A percentile compares a stretch with the other conserved stretches of the same genome.
phyloP scores from a whole-genome alignment of 108 stramenopile genomes.

The Cyclostephanos tholiformis region DNA sequence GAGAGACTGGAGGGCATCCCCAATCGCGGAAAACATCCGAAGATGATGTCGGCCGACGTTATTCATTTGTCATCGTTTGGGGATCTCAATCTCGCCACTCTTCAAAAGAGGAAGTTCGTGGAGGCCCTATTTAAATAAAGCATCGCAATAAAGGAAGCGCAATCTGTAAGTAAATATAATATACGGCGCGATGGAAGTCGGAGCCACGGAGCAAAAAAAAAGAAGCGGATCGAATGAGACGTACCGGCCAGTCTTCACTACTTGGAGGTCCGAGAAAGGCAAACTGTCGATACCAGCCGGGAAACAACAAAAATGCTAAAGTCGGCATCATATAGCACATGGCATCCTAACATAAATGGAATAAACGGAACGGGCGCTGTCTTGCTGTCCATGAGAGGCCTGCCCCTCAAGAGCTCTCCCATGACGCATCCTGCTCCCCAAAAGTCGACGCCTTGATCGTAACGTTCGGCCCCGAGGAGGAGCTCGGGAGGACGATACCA shows the following conservation, averaged over 20 bases:
- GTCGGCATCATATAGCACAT: not conserved
- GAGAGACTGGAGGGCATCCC: slow-evolving; percentile 15
- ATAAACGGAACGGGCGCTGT: too few species aligned
- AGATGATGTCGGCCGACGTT: slow-evolving; percentile 27
- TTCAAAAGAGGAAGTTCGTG: slow-evolving; percentile 43
- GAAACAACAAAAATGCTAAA: not conserved
- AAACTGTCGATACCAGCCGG: slow-evolving; percentile 22
- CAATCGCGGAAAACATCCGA: slow-evolving; percentile 39
- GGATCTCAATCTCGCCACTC: slow-evolving; percentile 38
- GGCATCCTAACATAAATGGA: too few species aligned
- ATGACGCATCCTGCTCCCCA: slow-evolving; percentile 90
- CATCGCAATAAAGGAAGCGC: not conserved
- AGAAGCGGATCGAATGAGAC: not conserved
- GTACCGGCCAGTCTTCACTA: slow-evolving; percentile 39
- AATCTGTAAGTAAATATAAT: slow-evolving; percentile 33
- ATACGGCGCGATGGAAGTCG: slow-evolving; percentile 25
- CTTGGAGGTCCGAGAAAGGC: slow-evolving; percentile 62
- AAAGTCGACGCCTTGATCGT: slow-evolving; percentile 75
- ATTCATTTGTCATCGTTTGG: slow-evolving; percentile 43
- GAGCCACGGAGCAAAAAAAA: not conserved
- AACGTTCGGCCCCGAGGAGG: slow-evolving; percentile 63
- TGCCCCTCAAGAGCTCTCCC: slow-evolving; percentile 80
- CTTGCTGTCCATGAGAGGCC: slow-evolving; percentile 77
- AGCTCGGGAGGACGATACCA: slow-evolving; percentile 96
- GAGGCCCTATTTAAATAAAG: slow-evolving; percentile 9